Conservation (phyloP, 768 basidiomycete species). For the Pulveroboletus frians region DNA sequence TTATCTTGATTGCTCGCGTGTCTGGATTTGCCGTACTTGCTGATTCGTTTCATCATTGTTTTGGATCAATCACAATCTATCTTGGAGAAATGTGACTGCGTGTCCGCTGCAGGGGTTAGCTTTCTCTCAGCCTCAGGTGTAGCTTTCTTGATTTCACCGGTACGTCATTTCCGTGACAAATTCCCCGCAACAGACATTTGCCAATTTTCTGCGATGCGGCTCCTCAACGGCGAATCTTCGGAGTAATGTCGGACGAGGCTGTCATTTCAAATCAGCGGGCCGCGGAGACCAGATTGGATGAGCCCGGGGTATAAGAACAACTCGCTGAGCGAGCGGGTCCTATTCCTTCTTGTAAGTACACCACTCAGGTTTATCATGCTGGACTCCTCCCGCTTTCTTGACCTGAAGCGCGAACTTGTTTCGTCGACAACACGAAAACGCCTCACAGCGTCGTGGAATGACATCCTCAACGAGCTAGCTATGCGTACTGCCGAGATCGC, state of each 20-base stretch:
- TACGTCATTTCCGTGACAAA: neutral
- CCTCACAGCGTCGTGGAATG: slow-evolving; percentile 52
- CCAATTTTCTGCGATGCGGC: too few relatives aligned
- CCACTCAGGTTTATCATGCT: slow-evolving; percentile 9
- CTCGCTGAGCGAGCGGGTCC: neutral
- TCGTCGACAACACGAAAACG: slow-evolving; percentile 42
- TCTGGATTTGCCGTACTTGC: slow-evolving; percentile 14
- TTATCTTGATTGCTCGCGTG: neutral
- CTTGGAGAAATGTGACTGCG: neutral
- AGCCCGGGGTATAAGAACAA: slow-evolving; percentile 11
- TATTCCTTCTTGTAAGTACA: neutral
- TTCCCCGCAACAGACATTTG: neutral
- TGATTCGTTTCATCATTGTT: slow-evolving; percentile 19
- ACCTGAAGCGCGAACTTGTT: slow-evolving; percentile 56
- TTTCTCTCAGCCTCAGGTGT: neutral
- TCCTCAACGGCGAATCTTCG: slow-evolving; percentile 10
- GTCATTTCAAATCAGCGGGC: too few relatives aligned
- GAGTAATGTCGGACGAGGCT: neutral
- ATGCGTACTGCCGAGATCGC: slow-evolving; percentile 41
- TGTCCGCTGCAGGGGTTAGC: neutral
- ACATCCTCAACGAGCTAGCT: slow-evolving; percentile 50
- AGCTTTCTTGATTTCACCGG: neutral
- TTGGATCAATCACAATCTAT: slow-evolving; percentile 7
- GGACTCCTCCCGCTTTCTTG: slow-evolving; percentile 40
- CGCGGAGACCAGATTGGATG: too few relatives aligned